Evolutionary conservation across 202 grass and related monocot genomes (phyloP), one percentile per base, ranked within the genome.

Genomic region (Schoenoplectus triqueter): DNA sequence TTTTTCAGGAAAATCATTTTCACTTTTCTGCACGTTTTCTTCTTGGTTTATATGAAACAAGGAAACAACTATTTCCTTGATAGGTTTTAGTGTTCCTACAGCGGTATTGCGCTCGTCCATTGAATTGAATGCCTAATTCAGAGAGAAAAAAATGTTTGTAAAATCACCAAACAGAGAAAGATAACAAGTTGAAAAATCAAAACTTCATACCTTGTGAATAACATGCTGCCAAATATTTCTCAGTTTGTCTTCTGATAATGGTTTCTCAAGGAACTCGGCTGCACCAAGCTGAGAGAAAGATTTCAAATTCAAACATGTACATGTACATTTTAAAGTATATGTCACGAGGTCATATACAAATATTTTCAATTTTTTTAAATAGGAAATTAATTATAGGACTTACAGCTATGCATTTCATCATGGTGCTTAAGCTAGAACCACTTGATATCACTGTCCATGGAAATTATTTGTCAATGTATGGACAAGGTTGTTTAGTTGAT

Each of bases 381-480:
- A 31, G 31, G 31, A 64, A 73, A 31, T 11, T 86, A 82, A 21
- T 63, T 39, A 5, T 48, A 10, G 7, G 39, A 61, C 88, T 90
- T 64, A 90, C 88, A 64, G 88, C 85, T 85, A 90, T 90, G 69
- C 88, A 90, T 72, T 90, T 87, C 88, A 90, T 85, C 85, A 85
- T 87, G 46, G 85, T 90, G 75, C 73, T 81, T 19, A 90, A 66
- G 81, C 85, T 84, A 59, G 67, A 86, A 60, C 61, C 81, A 81
- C 84, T 87, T 9, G 88, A 87, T 60, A 80, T 87, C 49, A 85
- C 88, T 90, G 85, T 10, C 19, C 49, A 20, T 18, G 1, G 85
- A 10, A 63, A 75, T 64, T 31, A 31, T 31, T 62, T 47, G 11
- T 70, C 57, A 74, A 78, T 55, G 69, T 64, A 59, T 64, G 31